Conservation (phyloP, 164 flowering plant species). For the Stephania yunnanensis region DNA sequence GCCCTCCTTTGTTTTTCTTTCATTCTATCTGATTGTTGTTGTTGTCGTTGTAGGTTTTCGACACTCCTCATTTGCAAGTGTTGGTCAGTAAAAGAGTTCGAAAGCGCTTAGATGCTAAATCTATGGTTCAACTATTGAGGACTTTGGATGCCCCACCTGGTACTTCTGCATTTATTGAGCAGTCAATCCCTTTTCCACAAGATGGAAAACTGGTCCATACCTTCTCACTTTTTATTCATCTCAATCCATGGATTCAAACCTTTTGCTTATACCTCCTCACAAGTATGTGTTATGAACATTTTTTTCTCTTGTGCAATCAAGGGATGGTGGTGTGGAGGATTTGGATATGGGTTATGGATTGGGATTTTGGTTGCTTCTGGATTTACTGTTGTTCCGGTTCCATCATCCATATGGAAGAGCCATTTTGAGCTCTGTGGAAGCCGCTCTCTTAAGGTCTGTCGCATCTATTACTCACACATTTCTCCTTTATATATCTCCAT, state of each 20-base stretch:
- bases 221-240: no score
- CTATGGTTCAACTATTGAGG: slow-evolving; percentile 66
- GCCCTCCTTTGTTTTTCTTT: no score
- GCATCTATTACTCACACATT: slow-evolving; percentile 5
- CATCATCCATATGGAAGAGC: slow-evolving; percentile 72
- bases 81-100: slow-evolving; percentile 59
- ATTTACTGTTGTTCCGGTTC: slow-evolving; percentile 83
- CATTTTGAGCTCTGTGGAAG: slow-evolving; percentile 62
- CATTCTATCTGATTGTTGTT: neutral
- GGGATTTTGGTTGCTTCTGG: slow-evolving; percentile 88
- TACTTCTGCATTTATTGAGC: slow-evolving; percentile 70
- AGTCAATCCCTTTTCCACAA: slow-evolving; percentile 78
- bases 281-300: no score
- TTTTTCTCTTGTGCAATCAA: slow-evolving; percentile 22
- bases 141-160: slow-evolving; percentile 73
- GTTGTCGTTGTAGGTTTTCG: slow-evolving; percentile 74
- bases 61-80: slow-evolving; percentile 65
- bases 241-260: no score
- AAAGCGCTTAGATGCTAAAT: slow-evolving; percentile 69
- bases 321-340: slow-evolving; percentile 99
- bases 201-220: slow-evolving; percentile 85
- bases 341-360: slow-evolving; percentile 93
- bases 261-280: no score
- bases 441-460: slow-evolving; percentile 53
- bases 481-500: neutral